Base-by-base conservation (phyloP, 2,329 filamentous ascomycete species). In the Zasmidium cellare region DNA sequence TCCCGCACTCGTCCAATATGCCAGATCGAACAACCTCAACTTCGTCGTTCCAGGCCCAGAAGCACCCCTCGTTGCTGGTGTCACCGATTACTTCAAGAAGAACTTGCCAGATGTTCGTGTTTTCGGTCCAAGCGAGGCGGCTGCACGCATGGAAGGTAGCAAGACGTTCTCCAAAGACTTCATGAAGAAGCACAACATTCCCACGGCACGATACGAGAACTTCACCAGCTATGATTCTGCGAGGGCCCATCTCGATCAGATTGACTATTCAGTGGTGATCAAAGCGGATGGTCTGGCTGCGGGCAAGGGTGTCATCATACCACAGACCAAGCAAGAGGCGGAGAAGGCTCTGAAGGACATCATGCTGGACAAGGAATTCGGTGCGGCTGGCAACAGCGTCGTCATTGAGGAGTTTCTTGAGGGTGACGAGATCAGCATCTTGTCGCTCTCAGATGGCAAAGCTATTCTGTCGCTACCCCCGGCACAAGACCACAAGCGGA, bases 151-250 rank as follows among this genome's bases (percentile, higher is more conserved):
- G 84, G 94, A 99, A 77, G 94, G 94, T 59, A 96, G 90, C 78
- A 99, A 99, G 81, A 90, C 93, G 11, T 97, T 96, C 75, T 92
- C 90, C 61, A 99, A 99, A 74, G 92, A 97, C 75, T 97, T 97
- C 72, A 99, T 97, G 94, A 88, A 89, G 75, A 87, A 88, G 65
- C 86, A 96, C 77, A 83, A 84, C 69, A 96, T 99, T 67, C 92
- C 93, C 38, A 97, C 94, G 1, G 94, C 94, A 16, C 86, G 84
- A 41, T 97, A 96, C 78, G 85, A 88, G 74, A 97, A 96, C 79
- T 97, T 97, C 59, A 64, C 61, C 62, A 58, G 68, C 58, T 71
- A 72, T 62, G 65, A 70, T 3, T 54, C 62, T 3, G 72, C 73
- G 23, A 63, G 61, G 65, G 77, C 84, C 66, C 96, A 97, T 72